Base-by-base conservation (phyloP, 257 asterid species). In the Nemophila menziesii region DNA sequence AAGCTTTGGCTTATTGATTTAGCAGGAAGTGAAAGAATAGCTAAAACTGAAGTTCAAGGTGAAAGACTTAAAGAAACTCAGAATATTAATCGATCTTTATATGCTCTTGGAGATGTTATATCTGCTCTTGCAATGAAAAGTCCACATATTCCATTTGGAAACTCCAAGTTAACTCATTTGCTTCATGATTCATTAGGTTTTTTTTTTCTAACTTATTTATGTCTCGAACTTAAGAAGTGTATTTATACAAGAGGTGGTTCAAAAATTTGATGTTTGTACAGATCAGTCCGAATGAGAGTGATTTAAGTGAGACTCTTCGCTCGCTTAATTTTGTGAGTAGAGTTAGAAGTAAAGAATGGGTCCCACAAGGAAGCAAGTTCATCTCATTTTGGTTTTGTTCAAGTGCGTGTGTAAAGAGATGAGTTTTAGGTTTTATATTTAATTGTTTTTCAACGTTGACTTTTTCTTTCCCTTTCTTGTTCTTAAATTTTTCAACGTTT, bases 171-270 rank as follows among this genome's bases (percentile, higher is more conserved):
- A 68, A 90, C 96, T 22, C 98, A 90, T 73, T 65, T 90, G 80
- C 98, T 90, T 60, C 98, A 85, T 67, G 96, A 90, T 72, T 90
- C 98, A 2, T 61, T 90, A 69, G 98, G 98, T 89, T 75, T 44
- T 33, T 11, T 11, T 13, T 60, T 46, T 10, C 15, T 41, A 14
- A 29, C 36, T 29, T 29, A 16, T 7, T 41, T 17, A 20, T 17
- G 11, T 9, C 20, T 41, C 3, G 11, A 3, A 8, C 14, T 14
- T 41, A 17, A 41, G 23, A 41, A 12, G 2, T 41, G 6, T 4
- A 13, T 38, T 18, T 55, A 48, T 52, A 44, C 70, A 87, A 95
- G 94, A 48, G 98, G 98, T 52, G 86, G 85, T 71, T 90, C 98
- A 24, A 90, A 90, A 67, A 76, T 1, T 42, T 85, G 74, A 90